These are phyloP conservation scores for Trichophyton benhamiae DNA, from an alignment of 2,329 filamentous ascomycete genomes.

Conservation along the genomic window DNA sequence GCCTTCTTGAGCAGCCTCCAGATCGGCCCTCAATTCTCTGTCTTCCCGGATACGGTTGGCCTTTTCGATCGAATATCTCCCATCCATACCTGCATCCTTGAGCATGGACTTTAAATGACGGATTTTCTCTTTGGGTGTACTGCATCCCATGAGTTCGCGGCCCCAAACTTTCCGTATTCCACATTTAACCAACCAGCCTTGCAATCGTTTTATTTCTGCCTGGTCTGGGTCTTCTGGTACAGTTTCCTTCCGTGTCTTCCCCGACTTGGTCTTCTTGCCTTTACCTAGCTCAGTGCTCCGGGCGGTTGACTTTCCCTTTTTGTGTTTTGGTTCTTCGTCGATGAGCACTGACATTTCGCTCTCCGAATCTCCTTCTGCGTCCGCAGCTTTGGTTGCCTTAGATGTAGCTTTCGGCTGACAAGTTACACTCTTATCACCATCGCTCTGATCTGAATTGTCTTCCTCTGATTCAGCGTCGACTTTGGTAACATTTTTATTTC, in stretches of 20 bases:
- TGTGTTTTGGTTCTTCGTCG: conserved; percentile 57
- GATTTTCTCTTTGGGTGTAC: conserved; percentile 67
- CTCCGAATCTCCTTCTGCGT: conserved; percentile 31
- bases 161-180: conserved; percentile 87
- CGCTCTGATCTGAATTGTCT: conserved; percentile 12
- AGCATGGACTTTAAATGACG: conserved; percentile 68
- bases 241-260: conserved; percentile 33
- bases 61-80: conserved; percentile 72
- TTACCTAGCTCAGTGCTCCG: conserved; percentile 16
- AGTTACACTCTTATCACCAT: conserved; percentile 5
- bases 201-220: conserved; percentile 74
- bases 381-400: conserved; percentile 4
- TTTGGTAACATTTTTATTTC: conserved; percentile 11
- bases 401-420: conserved; percentile 6
- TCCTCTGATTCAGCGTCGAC: neutral
- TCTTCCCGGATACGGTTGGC: conserved; percentile 78
- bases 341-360: conserved; percentile 64
- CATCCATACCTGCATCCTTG: conserved; percentile 71
- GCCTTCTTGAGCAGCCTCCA: conserved; percentile 74
- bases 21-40: conserved; percentile 69
- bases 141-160: conserved; percentile 65
- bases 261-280: conserved; percentile 22
- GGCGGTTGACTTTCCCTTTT: conserved; percentile 26
- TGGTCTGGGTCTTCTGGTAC: conserved; percentile 49
- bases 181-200: conserved; percentile 77